Conservation (phyloP, 441 rosid genomes). For the Brassica balearica region DNA sequence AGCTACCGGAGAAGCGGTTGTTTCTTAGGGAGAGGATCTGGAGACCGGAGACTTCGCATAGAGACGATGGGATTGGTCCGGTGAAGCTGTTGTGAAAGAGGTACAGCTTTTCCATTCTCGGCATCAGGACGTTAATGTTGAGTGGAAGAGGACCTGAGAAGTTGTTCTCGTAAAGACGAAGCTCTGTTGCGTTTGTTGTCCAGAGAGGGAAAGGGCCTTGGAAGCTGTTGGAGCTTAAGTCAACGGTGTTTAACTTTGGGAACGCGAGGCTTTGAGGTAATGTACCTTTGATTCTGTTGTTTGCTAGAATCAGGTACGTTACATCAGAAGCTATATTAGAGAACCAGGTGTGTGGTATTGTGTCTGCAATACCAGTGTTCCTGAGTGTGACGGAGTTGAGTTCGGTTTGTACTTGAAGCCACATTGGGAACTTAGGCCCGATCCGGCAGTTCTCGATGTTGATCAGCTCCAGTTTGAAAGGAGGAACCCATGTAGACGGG, state of each 20-base stretch:
- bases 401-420: slow-evolving; percentile 45
- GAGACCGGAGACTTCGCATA: slow-evolving; percentile 50
- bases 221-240: slow-evolving; percentile 45
- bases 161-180: slow-evolving; percentile 56
- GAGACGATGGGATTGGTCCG: slow-evolving; percentile 53
- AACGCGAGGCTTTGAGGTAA: slow-evolving; percentile 43
- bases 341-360: slow-evolving; percentile 41
- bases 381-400: slow-evolving; percentile 43
- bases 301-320: slow-evolving; percentile 39
- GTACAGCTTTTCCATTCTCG: slow-evolving; percentile 48
- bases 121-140: slow-evolving; percentile 57
- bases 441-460: slow-evolving; percentile 44
- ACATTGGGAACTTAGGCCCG: slow-evolving; percentile 44
- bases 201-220: slow-evolving; percentile 49
- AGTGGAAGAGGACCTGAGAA: slow-evolving; percentile 62
- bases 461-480: slow-evolving; percentile 49
- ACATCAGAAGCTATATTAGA: slow-evolving; percentile 29
- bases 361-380: slow-evolving; percentile 39
- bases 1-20: slow-evolving; percentile 55
- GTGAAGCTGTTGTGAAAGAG: slow-evolving; percentile 55
- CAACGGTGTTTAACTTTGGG: slow-evolving; percentile 42
- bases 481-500: slow-evolving; percentile 49
- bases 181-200: slow-evolving; percentile 56
- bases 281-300: slow-evolving; percentile 46
- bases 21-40: slow-evolving; percentile 52